Evolutionary conservation across 352 stramenopile genomes (phyloP), one percentile per base, ranked within the genome.

Genomic region (Globisporangium alternatum): DNA sequence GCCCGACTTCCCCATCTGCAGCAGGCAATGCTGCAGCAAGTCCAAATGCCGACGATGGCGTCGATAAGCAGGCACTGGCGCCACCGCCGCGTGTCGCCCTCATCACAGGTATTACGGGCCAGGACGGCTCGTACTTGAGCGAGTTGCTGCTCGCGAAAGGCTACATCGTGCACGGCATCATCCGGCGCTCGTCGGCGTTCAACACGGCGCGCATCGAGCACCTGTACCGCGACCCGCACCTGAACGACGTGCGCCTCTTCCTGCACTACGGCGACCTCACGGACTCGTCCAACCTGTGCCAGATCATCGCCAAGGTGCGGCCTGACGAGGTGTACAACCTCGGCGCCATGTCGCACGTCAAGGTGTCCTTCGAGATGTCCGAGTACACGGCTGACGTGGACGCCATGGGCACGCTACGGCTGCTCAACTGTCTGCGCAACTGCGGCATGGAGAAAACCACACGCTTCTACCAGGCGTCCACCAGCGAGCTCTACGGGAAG

Each of bases 341-440:
- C 53, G 97, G 94, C 9, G 97, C 97, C 25, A 99, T 99, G 96
- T 98, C 91, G 75, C 97, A 99, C 75, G 97, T 99, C 51, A 98
- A 98, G 70, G 97, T 99, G 33, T 99, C 96, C 9, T 99, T 99
- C 66, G 97, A 99, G 68, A 98, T 99, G 95, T 95, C 96, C 17
- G 97, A 99, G 76, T 99, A 99, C 85, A 99, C 97, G 44, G 97
- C 97, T n/a, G 96, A 99, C 64, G 97, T 97, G 43, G 97, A 99
- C 67, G 97, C 83, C 13, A 61, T 99, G 12, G 97, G 97, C 56
- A 94, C 97, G 21, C 81, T 99, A 22, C 94, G 97, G 41, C 88
- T 99, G 69, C 83, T 99, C 30, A 98, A 99, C 76, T 97, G 96
- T 44, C 97, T 99, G 54, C 95, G 97, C 45, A 97, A 94, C 3